Conservation (phyloP, 2,329 filamentous ascomycete genomes). For the Colletotrichum musae region DNA sequence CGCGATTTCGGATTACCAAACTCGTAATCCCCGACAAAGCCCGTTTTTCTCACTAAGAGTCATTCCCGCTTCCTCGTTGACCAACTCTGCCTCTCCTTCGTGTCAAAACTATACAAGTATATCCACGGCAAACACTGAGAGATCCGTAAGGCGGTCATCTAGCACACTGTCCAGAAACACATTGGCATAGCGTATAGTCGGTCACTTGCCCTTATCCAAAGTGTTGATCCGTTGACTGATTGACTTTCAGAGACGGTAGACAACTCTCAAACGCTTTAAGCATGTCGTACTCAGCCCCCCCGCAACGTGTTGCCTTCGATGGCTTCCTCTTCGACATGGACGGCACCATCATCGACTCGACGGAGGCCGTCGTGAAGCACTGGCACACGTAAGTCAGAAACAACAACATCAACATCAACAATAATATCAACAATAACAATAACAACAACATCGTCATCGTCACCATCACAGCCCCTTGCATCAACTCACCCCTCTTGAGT, state of each 20-base stretch:
- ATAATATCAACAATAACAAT: no score
- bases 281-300: slow-evolving; percentile 40
- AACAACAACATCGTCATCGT: no score
- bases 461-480: no score
- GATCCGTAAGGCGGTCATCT: no score
- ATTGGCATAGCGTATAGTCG: no score
- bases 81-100: slow-evolving; percentile 1
- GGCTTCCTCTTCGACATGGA: slow-evolving; percentile 83
- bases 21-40: slow-evolving; percentile 23
- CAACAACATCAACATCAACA: background rate
- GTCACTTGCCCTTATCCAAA: no score
- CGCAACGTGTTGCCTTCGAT: slow-evolving; percentile 55
- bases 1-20: slow-evolving; percentile 21
- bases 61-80: slow-evolving; percentile 3
- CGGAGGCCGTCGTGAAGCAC: slow-evolving; percentile 81
- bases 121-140: background rate
- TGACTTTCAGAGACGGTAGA: background rate
- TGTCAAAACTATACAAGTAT: slow-evolving; percentile 1
- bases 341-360: slow-evolving; percentile 88
- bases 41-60: slow-evolving; percentile 7
- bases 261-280: slow-evolving; percentile 10
- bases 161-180: no score
- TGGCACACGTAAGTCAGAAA: slow-evolving; percentile 74
- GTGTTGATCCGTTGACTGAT: no score
- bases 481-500: slow-evolving; percentile 10